These are phyloP conservation scores for Tetraselmis striata DNA, from an alignment of 139 green algal species.

Conservation along the genomic window DNA sequence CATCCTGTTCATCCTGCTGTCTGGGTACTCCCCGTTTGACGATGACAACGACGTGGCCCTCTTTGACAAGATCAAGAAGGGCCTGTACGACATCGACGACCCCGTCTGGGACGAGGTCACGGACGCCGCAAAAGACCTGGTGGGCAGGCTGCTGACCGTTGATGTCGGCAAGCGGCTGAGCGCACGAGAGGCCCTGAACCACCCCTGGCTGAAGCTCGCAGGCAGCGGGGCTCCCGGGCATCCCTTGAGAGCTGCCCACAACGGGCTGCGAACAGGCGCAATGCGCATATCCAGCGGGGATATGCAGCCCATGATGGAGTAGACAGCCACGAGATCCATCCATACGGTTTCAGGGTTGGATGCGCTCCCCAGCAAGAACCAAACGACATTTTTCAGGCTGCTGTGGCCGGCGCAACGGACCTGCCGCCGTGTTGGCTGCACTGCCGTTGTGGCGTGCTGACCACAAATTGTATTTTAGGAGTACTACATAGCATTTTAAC, in stretches of 20 bases:
- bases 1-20: conserved; percentile 62
- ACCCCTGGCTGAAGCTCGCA: conserved; percentile 52
- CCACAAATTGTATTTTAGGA: too few relatives aligned
- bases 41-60: background rate
- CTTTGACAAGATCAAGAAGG: background rate
- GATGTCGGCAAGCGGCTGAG: conserved; percentile 56
- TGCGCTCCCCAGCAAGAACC: too few relatives aligned
- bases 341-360: too few relatives aligned
- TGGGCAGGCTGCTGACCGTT: conserved; percentile 51
- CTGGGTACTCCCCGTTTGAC: conserved; percentile 63
- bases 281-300: background rate
- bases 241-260: background rate
- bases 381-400: too few relatives aligned
- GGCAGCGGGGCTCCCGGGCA: background rate
- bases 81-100: background rate
- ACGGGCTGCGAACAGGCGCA: background rate
- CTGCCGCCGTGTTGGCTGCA: too few relatives aligned
- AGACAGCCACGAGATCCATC: too few relatives aligned
- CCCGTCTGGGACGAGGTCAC: background rate
- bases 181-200: conserved; percentile 56
- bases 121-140: conserved; percentile 56
- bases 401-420: too few relatives aligned
- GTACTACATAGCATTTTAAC: too few relatives aligned
- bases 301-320: background rate
- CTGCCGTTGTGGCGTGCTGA: too few relatives aligned